Evolutionary conservation across 805 yeast genomes (phyloP), one percentile per base, ranked within the genome.

Genomic region (Zygosaccharomyces rouxii): DNA sequence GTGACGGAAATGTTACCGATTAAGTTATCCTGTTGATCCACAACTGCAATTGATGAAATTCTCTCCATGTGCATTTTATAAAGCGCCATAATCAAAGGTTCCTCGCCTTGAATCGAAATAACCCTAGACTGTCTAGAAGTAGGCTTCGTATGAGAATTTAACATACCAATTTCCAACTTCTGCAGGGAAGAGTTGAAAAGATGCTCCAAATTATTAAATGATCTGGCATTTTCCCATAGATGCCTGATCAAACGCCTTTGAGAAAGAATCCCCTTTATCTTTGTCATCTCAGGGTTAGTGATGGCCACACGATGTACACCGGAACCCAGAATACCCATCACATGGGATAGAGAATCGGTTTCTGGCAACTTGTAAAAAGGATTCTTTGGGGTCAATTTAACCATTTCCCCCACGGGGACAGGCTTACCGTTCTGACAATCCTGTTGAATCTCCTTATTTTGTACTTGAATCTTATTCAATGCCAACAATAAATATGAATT

Each of bases 261-360:
- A 0, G 97, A 88, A 40, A 94, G 73, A 10, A 92, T 80, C 49
- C 98, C 98, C 2, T 85, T 80, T 43, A 90, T 81, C 51, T 75
- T 74, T 21, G 77, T 73, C 42, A 72, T 68, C 42, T 72, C 75
- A 14, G 70, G 67, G 61, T 80, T 73, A 19, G 84, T 76, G 48
- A 90, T 86, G 9, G 97, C 96, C 18, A 92, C 80, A 63, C 99
- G 77, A 70, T 94, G 99, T 3, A 90, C 96, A 18, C 99, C 99
- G 35, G 86, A 80, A n/a, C 97, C 98, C 52, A 92, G 73, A 10
- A 86, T 81, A 66, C 89, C 95, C 58, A 87, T 86, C 2, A 88
- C 97, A 4, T 80, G 76, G 37, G 83, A 75, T 45, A 92, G 71
- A 18, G 82, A 78, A 48, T 84, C 89, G 14, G 73, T 62, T 58